Percentiles rank a stretch among this genome's conserved stretches.
These are phyloP conservation scores for Forsythia suspensa DNA, from an alignment of 257 asterid genomes.

Conservation along the genomic window DNA sequence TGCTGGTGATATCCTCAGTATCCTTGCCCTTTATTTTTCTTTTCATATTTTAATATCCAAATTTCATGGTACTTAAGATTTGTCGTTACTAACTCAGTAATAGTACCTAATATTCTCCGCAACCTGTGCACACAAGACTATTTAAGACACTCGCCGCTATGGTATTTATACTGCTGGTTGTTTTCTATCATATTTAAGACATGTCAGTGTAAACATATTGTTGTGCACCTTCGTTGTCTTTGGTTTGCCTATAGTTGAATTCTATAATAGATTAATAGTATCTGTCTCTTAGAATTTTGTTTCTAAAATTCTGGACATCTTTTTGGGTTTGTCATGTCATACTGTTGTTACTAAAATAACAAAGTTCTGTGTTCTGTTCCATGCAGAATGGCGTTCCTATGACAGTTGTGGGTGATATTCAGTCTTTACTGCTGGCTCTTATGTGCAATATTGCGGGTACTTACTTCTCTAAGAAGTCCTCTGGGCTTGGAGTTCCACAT, in stretches of 20 bases:
- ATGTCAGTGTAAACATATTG: not conserved
- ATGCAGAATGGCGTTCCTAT: slow-evolving; percentile 61
- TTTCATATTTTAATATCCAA: slow-evolving; percentile 1
- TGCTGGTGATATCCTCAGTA: slow-evolving; percentile 9
- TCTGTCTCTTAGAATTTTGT: not conserved
- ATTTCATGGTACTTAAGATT: slow-evolving; percentile 1
- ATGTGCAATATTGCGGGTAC: slow-evolving; percentile 81
- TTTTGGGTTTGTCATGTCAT: slow-evolving; percentile 8
- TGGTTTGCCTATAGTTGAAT: not conserved
- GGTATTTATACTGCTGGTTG: not conserved
- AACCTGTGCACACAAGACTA: not conserved
- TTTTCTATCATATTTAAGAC: not conserved
- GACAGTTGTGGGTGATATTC: slow-evolving; percentile 69
- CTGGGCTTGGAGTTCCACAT: slow-evolving; percentile 52
- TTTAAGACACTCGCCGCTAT: not conserved
- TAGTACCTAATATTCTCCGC: not conserved
- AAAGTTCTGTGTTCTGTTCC: slow-evolving; percentile 12
- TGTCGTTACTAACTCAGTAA: not conserved
- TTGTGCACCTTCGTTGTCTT: not conserved
- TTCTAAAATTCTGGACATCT: slow-evolving; percentile 10
- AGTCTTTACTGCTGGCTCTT: slow-evolving; percentile 62
- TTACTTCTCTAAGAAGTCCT: slow-evolving; percentile 61
- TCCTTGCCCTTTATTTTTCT: slow-evolving; percentile 9
- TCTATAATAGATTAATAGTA: not conserved
- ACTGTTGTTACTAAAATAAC: slow-evolving; percentile 19